Evolutionary conservation across 352 stramenopile species (phyloP).

Genomic region (Phytophthora niederhauseri): DNA sequence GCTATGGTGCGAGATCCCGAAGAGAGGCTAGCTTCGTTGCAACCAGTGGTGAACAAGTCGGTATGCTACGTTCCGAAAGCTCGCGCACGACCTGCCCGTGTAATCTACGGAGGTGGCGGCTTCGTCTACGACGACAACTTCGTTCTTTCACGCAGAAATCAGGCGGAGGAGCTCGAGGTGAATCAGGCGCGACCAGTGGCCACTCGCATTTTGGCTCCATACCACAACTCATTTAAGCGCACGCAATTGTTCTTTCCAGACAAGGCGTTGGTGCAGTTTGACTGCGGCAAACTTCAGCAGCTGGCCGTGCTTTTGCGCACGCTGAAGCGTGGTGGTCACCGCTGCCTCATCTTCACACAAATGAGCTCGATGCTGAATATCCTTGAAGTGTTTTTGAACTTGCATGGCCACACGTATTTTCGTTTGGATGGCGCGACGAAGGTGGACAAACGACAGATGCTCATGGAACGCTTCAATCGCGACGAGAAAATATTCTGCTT

Average conservation of each 20-base stretch:
- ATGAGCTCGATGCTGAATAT: constrained; percentile 99
- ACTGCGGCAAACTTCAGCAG: constrained; percentile 95
- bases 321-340: constrained; percentile 95
- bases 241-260: constrained; percentile 97
- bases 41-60: constrained; percentile 59
- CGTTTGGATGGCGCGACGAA: constrained; percentile 97
- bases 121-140: constrained; percentile 48
- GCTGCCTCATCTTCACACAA: constrained; percentile 97
- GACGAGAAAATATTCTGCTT: constrained; percentile 98
- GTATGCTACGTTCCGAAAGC: constrained; percentile 82
- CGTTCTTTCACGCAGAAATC: constrained; percentile 45
- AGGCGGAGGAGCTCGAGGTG: constrained; percentile 28
- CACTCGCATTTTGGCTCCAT: constrained; percentile 44
- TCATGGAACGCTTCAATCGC: constrained; percentile 99
- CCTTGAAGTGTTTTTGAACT: constrained; percentile 98
- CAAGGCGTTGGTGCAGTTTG: constrained; percentile 97
- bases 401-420: constrained; percentile 98
- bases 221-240: constrained; percentile 69
- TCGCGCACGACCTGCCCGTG: constrained; percentile 40
- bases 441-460: constrained; percentile 94
- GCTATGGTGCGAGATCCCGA: constrained; percentile 54
- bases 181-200: constrained; percentile 39
- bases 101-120: constrained; percentile 49
- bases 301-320: constrained; percentile 93
- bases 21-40: constrained; percentile 48